Evolutionary conservation across 2,329 filamentous ascomycete genomes (phyloP).

Genomic region (Podosphaera fusca): DNA sequence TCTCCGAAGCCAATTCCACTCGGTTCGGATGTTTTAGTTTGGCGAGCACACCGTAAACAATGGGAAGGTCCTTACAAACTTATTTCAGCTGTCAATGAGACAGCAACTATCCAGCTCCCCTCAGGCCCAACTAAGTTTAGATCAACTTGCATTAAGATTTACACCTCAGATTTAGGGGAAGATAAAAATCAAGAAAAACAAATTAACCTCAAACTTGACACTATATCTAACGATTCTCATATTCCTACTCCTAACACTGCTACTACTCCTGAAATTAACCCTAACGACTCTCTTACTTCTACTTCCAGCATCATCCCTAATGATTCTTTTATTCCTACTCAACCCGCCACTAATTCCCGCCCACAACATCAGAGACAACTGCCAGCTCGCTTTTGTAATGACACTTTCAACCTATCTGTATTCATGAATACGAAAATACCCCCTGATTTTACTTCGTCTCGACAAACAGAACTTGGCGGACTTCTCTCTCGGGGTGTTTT

Average conservation of each 20-base stretch:
- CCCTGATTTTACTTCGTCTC: too few species aligned
- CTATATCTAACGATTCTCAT: too few species aligned
- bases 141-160: neutral
- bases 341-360: neutral
- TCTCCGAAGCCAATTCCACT: neutral
- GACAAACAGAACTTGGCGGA: too few species aligned
- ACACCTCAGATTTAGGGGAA: neutral
- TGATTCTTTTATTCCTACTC: too few species aligned
- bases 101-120: neutral
- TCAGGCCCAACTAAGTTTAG: neutral
- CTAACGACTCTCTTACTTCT: too few species aligned
- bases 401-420: neutral
- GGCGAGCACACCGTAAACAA: neutral
- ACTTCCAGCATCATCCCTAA: too few species aligned
- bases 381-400: neutral
- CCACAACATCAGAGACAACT: neutral
- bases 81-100: neutral
- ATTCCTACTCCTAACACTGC: too few species aligned
- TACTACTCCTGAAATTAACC: too few species aligned
- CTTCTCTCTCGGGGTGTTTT: too few species aligned
- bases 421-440: neutral
- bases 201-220: too few species aligned
- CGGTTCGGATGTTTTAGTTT: slow-evolving; percentile 2
- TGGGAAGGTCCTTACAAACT: slow-evolving; percentile 1
- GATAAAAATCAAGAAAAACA: neutral